Base-by-base conservation (phyloP, 116 monocot species). In the Papilionanthe hybrid region DNA sequence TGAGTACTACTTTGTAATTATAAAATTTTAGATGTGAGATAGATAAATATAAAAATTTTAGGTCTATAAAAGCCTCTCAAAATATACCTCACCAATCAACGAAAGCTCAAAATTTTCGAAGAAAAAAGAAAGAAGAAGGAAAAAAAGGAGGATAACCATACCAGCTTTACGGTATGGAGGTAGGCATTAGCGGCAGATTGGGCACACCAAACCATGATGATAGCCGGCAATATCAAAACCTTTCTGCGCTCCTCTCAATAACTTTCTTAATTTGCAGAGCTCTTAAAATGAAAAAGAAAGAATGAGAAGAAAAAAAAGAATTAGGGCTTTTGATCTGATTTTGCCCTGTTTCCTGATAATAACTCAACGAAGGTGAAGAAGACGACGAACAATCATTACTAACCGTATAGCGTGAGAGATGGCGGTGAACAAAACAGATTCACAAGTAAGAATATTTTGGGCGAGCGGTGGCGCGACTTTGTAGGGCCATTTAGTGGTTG, bases 151-250 rank as follows among this genome's bases (percentile, higher is more conserved):
- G 18, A 53, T 19, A 60, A 37, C 8, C 27, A 45, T 67, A 85
- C 85, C 77, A 81, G 81, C 66, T 81, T 85, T 45, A 85, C 72
- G 30, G 85, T 81, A 29, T 81, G 75, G 19, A 85, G 78, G 75
- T 78, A 81, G 42, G 85, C 85, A 28, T 53, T 81, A 74, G 85
- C 53, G 42, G 85, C 85, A 29, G 63, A 73, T 57, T 44, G 42
- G 9, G 85, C 75, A n/a, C 65, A 81, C 85, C 81, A 81, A 45
- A 67, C 85, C 85, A 81, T 77, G 29, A 81, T 77, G 29, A 72
- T 72, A 12, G 37, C 69, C 20, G 17, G 37, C 69, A 19, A 12
- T 22, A 63, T 63, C 53, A 53, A 53, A 18, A 53, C 49, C 2
- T 11, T 49, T 0, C 10, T 13, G 15, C 11, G 10, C 11, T 49